Evolutionary conservation across 805 yeast genomes (phyloP), one percentile per base, ranked within the genome.

Genomic region (Candida pini): DNA sequence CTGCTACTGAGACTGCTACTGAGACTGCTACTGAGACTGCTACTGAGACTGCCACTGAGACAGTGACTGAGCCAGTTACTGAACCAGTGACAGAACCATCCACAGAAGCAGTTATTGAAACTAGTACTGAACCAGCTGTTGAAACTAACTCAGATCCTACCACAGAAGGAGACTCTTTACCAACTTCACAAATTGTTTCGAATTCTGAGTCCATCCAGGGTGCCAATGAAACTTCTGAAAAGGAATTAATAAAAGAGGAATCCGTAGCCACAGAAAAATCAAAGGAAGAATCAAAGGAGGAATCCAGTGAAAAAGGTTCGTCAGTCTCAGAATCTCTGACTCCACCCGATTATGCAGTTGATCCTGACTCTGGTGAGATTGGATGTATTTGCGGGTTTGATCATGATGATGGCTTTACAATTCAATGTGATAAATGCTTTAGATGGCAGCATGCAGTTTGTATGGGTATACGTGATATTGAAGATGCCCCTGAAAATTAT

Each of bases 371-470:
- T 2, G 96, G 96, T 0, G 60, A 77, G 0, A 89, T 90, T 35
- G 86, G 95, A 2, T 90, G 97, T 61, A 76, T 89, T 7, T 90
- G 97, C 66, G 87, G 78, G 1, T 78, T 69, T 47, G 84, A 78
- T 38, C 94, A 86, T 40, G 96, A 87, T 60, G 92, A 90, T 48
- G 97, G 97, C 0, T 81, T 86, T 51, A 89, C 95, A 17, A 84
- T 92, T 42, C 97, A 92, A 61, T 92, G 98, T 63, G 96, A 88
- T 55, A 70, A 76, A 22, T 89, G 97, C 58, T 80, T 74, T 57
- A 75, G 95, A 42, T 89, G 97, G 97, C 96, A 89, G 55, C 97
- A 89, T 62, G 88, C 92, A 18, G 68, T 75, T n/a, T 89, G 97
- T 59, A 85, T 87, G 74, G 82, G 81, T 6, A 85, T 84, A 38